phyloP scores from a whole-genome alignment of 2,329 filamentous ascomycete species.

The Fonsecaea pugnacius region DNA sequence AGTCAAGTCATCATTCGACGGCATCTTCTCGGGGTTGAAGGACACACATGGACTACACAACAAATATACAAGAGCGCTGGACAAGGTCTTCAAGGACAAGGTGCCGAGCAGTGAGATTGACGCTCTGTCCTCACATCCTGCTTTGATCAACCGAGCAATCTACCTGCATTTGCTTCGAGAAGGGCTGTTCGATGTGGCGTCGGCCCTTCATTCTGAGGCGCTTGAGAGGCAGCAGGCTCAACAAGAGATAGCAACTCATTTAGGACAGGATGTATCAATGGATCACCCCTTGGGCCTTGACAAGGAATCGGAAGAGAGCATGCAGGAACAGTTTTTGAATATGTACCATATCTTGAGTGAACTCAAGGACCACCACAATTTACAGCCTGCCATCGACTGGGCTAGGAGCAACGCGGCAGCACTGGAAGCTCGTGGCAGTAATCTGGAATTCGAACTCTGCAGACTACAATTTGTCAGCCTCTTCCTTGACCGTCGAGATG shows the following conservation, averaged over 20 bases:
- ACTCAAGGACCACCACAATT: slow-evolving; percentile 71
- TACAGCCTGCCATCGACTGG: slow-evolving; percentile 86
- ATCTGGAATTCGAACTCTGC: slow-evolving; percentile 92
- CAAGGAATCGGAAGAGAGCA: slow-evolving; percentile 48
- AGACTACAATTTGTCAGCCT: slow-evolving; percentile 89
- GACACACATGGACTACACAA: slow-evolving; percentile 81
- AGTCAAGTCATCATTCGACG: slow-evolving; percentile 78
- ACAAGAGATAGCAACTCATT: slow-evolving; percentile 40
- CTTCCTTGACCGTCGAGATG: slow-evolving; percentile 68
- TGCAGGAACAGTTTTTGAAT: slow-evolving; percentile 74
- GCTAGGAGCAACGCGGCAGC: slow-evolving; percentile 70
- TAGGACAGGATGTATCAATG: slow-evolving; percentile 39
- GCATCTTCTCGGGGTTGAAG: slow-evolving; percentile 78
- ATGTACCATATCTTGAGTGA: slow-evolving; percentile 91
- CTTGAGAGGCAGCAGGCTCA: slow-evolving; percentile 37
- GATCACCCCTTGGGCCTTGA: slow-evolving; percentile 36
- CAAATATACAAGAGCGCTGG: slow-evolving; percentile 81
- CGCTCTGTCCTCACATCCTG: slow-evolving; percentile 73
- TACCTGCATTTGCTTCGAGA: slow-evolving; percentile 95
- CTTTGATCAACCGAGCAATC: slow-evolving; percentile 87
- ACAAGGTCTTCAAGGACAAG: slow-evolving; percentile 74
- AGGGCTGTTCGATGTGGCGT: slow-evolving; percentile 87
- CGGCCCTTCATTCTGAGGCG: slow-evolving; percentile 77
- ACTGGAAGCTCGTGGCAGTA: slow-evolving; percentile 82
- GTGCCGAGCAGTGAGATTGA: slow-evolving; percentile 79